Conservation (phyloP, 495 filamentous ascomycete species). For the Penicillium riverlandense region DNA sequence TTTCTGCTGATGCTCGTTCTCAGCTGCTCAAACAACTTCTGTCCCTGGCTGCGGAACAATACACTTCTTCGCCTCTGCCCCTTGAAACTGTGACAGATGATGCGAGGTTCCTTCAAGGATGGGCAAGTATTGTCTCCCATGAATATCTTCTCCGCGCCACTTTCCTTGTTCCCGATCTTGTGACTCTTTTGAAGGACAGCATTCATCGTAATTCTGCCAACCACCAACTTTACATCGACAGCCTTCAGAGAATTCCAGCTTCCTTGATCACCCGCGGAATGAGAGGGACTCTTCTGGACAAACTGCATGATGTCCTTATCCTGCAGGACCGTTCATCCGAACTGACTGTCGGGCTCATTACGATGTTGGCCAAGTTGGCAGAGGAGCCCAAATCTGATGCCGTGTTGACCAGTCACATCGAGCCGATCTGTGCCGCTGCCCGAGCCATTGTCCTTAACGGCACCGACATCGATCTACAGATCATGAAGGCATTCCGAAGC, state of each 20-base stretch:
- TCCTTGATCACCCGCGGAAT: slow-evolving; percentile 31
- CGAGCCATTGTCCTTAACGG: slow-evolving; percentile 28
- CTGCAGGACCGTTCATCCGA: slow-evolving; percentile 22
- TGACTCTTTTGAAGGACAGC: slow-evolving; percentile 25
- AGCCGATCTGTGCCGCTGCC: slow-evolving; percentile 31
- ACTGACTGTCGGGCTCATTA: slow-evolving; percentile 26
- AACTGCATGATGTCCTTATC: slow-evolving; percentile 25
- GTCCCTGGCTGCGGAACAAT: slow-evolving; percentile 28
- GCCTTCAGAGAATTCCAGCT: slow-evolving; percentile 33
- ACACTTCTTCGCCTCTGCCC: slow-evolving; percentile 17
- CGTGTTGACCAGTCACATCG: slow-evolving; percentile 31
- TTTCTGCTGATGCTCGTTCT: slow-evolving; percentile 21
- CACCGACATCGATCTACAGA: slow-evolving; percentile 31
- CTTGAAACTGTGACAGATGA: slow-evolving; percentile 22
- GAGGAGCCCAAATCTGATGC: slow-evolving; percentile 37
- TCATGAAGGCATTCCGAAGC: slow-evolving; percentile 36
- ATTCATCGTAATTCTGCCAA: slow-evolving; percentile 24
- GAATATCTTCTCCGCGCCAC: slow-evolving; percentile 37
- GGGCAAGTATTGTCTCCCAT: slow-evolving; percentile 36
- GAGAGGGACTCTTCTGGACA: slow-evolving; percentile 28
- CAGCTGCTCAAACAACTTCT: slow-evolving; percentile 29
- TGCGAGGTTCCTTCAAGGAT: slow-evolving; percentile 33
- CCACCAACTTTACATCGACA: slow-evolving; percentile 30
- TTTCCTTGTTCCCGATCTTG: slow-evolving; percentile 26
- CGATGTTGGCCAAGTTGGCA: slow-evolving; percentile 37